phyloP scores from a whole-genome alignment of 2,329 filamentous ascomycete species.

The Aspergillus spinulosporus region DNA sequence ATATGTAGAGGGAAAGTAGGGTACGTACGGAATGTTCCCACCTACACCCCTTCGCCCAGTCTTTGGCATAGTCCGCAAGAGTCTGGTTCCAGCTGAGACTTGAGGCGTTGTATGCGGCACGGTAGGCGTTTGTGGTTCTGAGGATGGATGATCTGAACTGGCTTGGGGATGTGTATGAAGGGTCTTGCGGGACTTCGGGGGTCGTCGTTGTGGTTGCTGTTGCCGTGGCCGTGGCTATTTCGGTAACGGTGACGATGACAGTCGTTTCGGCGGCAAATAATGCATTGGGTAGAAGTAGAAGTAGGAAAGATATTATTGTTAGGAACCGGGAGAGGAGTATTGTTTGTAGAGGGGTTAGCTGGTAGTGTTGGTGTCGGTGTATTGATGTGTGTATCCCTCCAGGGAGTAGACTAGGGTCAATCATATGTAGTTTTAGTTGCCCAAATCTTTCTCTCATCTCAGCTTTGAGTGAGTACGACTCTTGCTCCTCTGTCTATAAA shows the following conservation, averaged over 20 bases:
- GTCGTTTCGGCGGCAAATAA: conserved; percentile 13
- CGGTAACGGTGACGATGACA: conserved; percentile 26
- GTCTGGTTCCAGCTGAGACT: conserved; percentile 65
- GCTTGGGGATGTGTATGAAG: conserved; percentile 46
- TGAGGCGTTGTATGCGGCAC: conserved; percentile 61
- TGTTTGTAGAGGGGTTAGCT: background rate
- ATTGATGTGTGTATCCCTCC: background rate
- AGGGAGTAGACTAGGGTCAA: background rate
- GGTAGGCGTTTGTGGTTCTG: conserved; percentile 66
- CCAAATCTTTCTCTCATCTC: too few species aligned
- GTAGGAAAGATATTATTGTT: background rate
- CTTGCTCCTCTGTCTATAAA: background rate
- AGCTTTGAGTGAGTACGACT: background rate
- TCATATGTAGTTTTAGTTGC: too few species aligned
- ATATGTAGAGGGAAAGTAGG: background rate
- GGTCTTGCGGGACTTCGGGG: conserved; percentile 29
- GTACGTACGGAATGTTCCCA: conserved; percentile 43
- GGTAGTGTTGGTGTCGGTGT: background rate
- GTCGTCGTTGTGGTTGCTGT: conserved; percentile 25
- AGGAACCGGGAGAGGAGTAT: background rate
- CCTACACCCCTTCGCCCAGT: conserved; percentile 50
- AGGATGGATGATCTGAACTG: conserved; percentile 57
- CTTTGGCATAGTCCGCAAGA: conserved; percentile 55
- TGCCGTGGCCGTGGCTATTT: conserved; percentile 24
- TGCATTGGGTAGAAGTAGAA: conserved; percentile 4